Base-by-base conservation (phyloP, 1,284 basidiomycete genomes). In the Athelia sp. region DNA sequence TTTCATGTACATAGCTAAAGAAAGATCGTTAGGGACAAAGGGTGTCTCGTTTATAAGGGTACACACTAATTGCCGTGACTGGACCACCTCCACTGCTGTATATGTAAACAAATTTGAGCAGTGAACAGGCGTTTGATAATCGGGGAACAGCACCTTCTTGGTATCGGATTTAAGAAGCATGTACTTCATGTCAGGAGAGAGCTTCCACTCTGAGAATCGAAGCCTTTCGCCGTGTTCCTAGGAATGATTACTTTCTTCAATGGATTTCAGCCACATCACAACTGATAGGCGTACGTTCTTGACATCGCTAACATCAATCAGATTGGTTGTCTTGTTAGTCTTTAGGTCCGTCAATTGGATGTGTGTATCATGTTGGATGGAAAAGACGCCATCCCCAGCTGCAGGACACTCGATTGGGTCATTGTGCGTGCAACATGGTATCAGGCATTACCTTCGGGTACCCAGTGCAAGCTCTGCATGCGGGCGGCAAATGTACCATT, bases 381-480 rank as follows among this genome's bases (percentile, higher is more conserved):
- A 90, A 67, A 87, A 96, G 0, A 95, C 90, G 1, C 94, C 95
- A 64, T 98, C 94, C 2, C 89, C 90, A 54, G 92, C 92, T 90
- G 59, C n/a, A 42, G 15, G 45, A 29, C 21, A 40, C 26, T 18
- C n/a, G n/a, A 24, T 21, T 32, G 15, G 8, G 42, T 17, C 23
- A 26, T 18, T 11, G 15, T 44, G 14, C 31, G 3, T 14, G 13
- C 9, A 11, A 17, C 13, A 15, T 31, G 26, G 34, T 29, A 29
- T 3, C 22, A 57, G 76, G 26, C 52, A 40, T 4, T 40, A 90
- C 93, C 93, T 79, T 95, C 92, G 11, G 84, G 81, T 24, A 97
- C 84, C 94, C 94, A 97, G 43, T 82, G 73, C 24, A 95, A 65
- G 24, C 60, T 59, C 42, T 74, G 71, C 11, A 60, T 62, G 3